Conservation (phyloP, 2,329 filamentous ascomycete species). For the Seiridium cupressi region DNA sequence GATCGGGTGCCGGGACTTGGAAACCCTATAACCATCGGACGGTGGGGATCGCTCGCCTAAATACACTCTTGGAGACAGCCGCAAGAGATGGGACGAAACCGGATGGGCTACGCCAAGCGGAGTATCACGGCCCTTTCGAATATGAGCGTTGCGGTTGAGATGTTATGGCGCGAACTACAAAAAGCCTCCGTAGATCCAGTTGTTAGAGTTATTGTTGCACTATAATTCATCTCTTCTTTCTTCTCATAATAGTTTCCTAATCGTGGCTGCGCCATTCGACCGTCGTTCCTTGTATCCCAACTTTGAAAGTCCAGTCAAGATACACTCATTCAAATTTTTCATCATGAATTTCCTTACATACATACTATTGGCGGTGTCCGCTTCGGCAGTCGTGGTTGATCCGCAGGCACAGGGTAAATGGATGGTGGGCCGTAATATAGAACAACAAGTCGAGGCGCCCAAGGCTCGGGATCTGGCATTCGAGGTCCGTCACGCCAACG, state of each 20-base stretch:
- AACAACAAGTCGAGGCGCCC: background rate
- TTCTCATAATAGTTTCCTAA: background rate
- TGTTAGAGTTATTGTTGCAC: background rate
- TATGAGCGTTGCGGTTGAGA: background rate
- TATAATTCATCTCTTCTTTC: background rate
- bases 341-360: background rate
- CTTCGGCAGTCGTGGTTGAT: background rate
- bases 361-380: background rate
- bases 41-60: background rate
- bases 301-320: background rate
- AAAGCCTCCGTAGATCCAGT: background rate
- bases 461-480: background rate
- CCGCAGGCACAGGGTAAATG: background rate
- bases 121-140: background rate
- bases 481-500: background rate
- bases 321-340: background rate
- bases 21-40: background rate
- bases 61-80: background rate
- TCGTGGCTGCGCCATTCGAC: background rate
- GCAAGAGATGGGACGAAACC: background rate
- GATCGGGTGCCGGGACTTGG: background rate
- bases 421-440: background rate
- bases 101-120: background rate
- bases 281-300: background rate
- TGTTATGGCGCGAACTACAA: background rate